These are phyloP conservation scores for Cicer yamashitae DNA, from an alignment of 306 rosid genomes.

Conservation along the genomic window DNA sequence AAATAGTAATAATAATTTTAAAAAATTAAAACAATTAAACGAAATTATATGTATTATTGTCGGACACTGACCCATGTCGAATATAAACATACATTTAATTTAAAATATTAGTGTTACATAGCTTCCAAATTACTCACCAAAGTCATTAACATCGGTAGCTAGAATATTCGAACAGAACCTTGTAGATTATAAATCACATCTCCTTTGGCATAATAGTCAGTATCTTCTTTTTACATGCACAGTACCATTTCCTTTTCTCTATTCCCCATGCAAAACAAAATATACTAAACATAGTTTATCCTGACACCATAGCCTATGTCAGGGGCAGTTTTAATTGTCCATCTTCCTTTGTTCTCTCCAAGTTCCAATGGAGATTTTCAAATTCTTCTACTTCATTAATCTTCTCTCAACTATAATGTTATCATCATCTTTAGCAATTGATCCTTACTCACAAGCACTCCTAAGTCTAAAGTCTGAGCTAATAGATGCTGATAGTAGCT, in stretches of 20 bases:
- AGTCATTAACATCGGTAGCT: too few relatives aligned
- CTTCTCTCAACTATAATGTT: constrained; percentile 56
- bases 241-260: constrained; percentile 57
- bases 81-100: too few relatives aligned
- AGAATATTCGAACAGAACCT: too few relatives aligned
- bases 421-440: constrained; percentile 58
- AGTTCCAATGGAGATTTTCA: constrained; percentile 80
- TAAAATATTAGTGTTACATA: too few relatives aligned
- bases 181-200: too few relatives aligned
- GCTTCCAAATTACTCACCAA: too few relatives aligned
- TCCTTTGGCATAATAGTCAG: constrained; percentile 34
- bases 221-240: constrained; percentile 44
- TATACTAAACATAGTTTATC: constrained; percentile 40
- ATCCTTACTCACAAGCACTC: constrained; percentile 77
- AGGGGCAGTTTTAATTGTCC: constrained; percentile 55
- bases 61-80: too few relatives aligned
- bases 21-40: too few relatives aligned
- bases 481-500: constrained; percentile 54
- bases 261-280: constrained; percentile 86
- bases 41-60: too few relatives aligned
- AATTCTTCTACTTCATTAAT: constrained; percentile 48
- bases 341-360: constrained; percentile 45
- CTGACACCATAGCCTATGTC: constrained; percentile 54
- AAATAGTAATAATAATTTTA: too few relatives aligned
- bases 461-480: constrained; percentile 78